A percentile compares a stretch with the other conserved stretches of the same genome.
These are phyloP conservation scores for Hyaloscypha bicolor DNA, from an alignment of 495 filamentous ascomycete genomes.

Conservation along the genomic window DNA sequence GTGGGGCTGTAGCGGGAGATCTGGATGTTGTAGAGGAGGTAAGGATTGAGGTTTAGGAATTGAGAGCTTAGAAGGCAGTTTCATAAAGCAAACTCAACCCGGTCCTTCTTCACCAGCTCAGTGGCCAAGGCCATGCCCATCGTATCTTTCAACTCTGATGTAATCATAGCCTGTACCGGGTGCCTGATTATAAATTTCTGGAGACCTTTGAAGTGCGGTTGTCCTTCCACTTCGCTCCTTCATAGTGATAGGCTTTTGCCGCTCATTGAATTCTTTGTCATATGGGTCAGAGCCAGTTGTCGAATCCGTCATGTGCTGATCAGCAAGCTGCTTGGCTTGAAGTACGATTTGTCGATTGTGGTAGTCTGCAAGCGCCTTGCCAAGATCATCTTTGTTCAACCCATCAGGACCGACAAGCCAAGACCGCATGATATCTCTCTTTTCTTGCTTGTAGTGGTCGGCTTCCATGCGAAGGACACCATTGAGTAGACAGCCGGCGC, in stretches of 20 bases:
- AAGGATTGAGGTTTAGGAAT: neutral
- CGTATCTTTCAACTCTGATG: neutral
- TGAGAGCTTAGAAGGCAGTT: neutral
- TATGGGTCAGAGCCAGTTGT: neutral
- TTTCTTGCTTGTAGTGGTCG: slow-evolving; percentile 24
- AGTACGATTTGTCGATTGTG: neutral
- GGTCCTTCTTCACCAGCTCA: neutral
- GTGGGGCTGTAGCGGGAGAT: neutral
- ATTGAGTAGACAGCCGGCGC: slow-evolving; percentile 11
- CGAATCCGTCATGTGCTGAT: neutral
- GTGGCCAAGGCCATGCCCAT: neutral
- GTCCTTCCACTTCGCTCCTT: neutral
- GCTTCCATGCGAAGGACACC: slow-evolving; percentile 2
- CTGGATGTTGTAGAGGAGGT: neutral
- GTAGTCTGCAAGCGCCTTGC: slow-evolving; percentile 8
- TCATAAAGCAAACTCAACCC: neutral
- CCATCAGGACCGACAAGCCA: slow-evolving; percentile 13
- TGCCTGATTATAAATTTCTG: neutral
- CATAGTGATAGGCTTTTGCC: slow-evolving; percentile 11
- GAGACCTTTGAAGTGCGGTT: neutral
- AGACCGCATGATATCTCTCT: slow-evolving; percentile 10
- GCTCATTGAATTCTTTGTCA: slow-evolving; percentile 23
- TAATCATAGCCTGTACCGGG: neutral
- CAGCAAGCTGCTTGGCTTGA: slow-evolving; percentile 8
- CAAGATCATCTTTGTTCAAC: slow-evolving; percentile 7